Percentiles rank a stretch among this genome's conserved stretches.
phyloP scores from a whole-genome alignment of 176 grass and related monocot species.

The Canna indica region DNA sequence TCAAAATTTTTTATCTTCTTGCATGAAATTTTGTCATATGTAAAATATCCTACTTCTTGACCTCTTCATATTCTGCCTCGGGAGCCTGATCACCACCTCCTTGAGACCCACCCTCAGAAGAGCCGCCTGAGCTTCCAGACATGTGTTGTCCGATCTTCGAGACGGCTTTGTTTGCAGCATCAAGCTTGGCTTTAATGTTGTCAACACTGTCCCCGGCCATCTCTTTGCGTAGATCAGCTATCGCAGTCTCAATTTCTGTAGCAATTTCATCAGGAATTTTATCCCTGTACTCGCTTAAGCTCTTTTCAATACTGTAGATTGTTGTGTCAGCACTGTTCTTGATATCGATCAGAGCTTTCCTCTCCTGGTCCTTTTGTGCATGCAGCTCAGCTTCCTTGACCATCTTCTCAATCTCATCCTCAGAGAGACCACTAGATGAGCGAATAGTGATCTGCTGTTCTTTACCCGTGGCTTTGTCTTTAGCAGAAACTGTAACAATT shows the following conservation, averaged over 20 bases:
- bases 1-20: neutral
- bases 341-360: conserved; percentile 57
- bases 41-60: neutral
- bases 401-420: conserved; percentile 67
- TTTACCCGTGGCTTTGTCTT: conserved; percentile 63
- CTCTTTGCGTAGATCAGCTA: conserved; percentile 49
- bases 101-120: conserved; percentile 20
- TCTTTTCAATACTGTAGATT: conserved; percentile 70
- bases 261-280: conserved; percentile 59
- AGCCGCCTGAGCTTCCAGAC: conserved; percentile 35
- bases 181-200: conserved; percentile 57
- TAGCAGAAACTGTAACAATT: conserved; percentile 67
- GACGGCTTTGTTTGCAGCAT: conserved; percentile 60
- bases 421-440: conserved; percentile 62
- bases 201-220: conserved; percentile 45
- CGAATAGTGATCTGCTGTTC: conserved; percentile 72
- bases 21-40: neutral
- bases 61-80: conserved; percentile 12
- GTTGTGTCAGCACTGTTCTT: conserved; percentile 57
- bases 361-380: conserved; percentile 61
- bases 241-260: conserved; percentile 51
- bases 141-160: conserved; percentile 72
- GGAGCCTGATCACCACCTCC: conserved; percentile 35
- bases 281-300: conserved; percentile 52
- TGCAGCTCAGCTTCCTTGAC: conserved; percentile 72